These are phyloP conservation scores for Umbelopsis vinacea DNA, from an alignment of 192 early-diverging fungal species.

Conservation along the genomic window DNA sequence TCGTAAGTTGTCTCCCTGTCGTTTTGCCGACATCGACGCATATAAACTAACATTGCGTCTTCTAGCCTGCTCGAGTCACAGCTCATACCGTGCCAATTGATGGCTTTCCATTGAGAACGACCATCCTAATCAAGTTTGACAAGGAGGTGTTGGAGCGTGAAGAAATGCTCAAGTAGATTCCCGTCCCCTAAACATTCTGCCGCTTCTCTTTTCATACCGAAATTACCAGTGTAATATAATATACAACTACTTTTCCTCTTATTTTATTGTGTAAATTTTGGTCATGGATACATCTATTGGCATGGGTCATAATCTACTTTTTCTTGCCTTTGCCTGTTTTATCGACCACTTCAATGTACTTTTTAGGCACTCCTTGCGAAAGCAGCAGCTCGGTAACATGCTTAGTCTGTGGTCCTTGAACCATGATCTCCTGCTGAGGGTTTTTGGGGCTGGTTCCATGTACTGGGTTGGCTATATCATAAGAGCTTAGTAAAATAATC, in stretches of 20 bases:
- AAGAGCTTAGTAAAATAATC: not conserved
- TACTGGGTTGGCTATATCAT: slow-evolving; percentile 50
- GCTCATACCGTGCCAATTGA: slow-evolving; percentile 92
- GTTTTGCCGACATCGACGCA: not conserved
- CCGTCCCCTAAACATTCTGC: not conserved
- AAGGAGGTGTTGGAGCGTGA: slow-evolving; percentile 77
- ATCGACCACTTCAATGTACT: slow-evolving; percentile 46
- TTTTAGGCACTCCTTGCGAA: slow-evolving; percentile 56
- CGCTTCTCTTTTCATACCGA: not conserved
- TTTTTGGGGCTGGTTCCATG: slow-evolving; percentile 56
- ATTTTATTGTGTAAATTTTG: not conserved
- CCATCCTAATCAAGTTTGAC: slow-evolving; percentile 96
- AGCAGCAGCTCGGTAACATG: slow-evolving; percentile 56
- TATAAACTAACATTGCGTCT: not conserved
- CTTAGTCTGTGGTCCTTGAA: slow-evolving; percentile 77
- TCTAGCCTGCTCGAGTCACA: slow-evolving; percentile 83
- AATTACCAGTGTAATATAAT: slow-evolving; percentile 20
- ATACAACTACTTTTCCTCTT: not conserved
- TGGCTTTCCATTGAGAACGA: slow-evolving; percentile 86
- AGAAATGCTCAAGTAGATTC: slow-evolving; percentile 61
- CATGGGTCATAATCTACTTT: slow-evolving; percentile 2
- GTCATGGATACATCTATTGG: not conserved
- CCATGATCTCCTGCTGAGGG: slow-evolving; percentile 68
- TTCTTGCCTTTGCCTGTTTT: slow-evolving; percentile 46
- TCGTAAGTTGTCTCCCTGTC: slow-evolving; percentile 60